A percentile compares a stretch with the other conserved stretches of the same genome.
phyloP scores from a whole-genome alignment of 2,329 filamentous ascomycete species.

The Fusarium devonianum region DNA sequence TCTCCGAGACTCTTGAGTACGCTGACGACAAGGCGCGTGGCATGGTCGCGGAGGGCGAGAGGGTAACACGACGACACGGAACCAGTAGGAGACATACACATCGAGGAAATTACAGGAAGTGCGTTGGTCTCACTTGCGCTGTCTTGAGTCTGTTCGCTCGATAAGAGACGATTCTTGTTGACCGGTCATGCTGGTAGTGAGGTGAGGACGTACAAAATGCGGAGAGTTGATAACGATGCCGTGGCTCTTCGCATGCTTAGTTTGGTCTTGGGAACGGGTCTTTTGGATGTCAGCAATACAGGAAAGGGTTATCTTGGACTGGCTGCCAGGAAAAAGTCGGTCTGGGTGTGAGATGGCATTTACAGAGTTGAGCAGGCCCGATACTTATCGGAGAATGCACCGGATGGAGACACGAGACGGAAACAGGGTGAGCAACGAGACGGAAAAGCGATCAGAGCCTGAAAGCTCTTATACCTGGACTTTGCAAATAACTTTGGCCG shows the following conservation, averaged over 20 bases:
- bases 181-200: constrained; percentile 29
- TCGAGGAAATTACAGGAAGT: constrained; percentile 13
- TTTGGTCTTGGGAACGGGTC: constrained; percentile 14
- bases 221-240: constrained; percentile 15
- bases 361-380: constrained; percentile 16
- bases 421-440: constrained; percentile 5
- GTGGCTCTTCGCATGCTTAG: constrained; percentile 23
- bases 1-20: constrained; percentile 3
- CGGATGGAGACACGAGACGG: constrained; percentile 6
- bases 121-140: background rate
- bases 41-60: constrained; percentile 10
- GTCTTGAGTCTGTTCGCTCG: constrained; percentile 10
- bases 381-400: constrained; percentile 27
- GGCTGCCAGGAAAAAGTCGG: constrained; percentile 21
- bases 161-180: constrained; percentile 16
- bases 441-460: background rate
- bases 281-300: constrained; percentile 10
- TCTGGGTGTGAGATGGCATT: constrained; percentile 11
- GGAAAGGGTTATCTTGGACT: constrained; percentile 10
- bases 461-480: background rate
- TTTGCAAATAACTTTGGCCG: no score
- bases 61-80: constrained; percentile 33
- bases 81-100: constrained; percentile 7
- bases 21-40: constrained; percentile 18
- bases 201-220: constrained; percentile 24